phyloP scores from a whole-genome alignment of 2,329 filamentous ascomycete species.

The Lachnum nothofagi region DNA sequence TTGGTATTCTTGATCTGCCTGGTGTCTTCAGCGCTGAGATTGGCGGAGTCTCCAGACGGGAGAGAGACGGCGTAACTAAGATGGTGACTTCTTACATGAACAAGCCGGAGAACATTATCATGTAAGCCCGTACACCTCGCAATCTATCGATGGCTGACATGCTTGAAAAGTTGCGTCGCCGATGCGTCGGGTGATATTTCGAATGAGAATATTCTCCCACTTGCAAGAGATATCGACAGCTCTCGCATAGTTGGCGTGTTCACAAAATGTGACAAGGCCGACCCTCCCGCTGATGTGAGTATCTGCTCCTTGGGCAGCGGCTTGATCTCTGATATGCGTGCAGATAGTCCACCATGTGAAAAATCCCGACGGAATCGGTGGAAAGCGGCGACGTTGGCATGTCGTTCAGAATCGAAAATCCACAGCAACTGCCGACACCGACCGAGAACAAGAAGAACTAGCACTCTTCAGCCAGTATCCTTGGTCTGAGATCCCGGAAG shows the following conservation, averaged over 20 bases:
- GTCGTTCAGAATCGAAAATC: constrained; percentile 34
- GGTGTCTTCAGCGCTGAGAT: constrained; percentile 30
- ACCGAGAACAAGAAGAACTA: constrained; percentile 29
- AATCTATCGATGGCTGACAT: background rate
- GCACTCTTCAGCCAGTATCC: constrained; percentile 28
- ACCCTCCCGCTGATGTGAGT: constrained; percentile 20
- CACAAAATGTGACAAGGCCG: constrained; percentile 36
- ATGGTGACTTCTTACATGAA: constrained; percentile 37
- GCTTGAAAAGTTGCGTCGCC: constrained; percentile 31
- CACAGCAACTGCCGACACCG: constrained; percentile 25
- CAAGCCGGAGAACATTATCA: constrained; percentile 35
- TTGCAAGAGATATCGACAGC: constrained; percentile 30
- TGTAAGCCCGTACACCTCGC: constrained; percentile 29
- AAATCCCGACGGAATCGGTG: constrained; percentile 13
- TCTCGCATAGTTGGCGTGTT: constrained; percentile 35
- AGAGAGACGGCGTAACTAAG: constrained; percentile 29
- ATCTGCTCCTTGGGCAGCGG: background rate
- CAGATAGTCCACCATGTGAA: constrained; percentile 15
- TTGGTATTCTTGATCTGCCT: constrained; percentile 38
- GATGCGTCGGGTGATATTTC: constrained; percentile 32
- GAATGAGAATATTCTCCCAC: constrained; percentile 30
- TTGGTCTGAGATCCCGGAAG: constrained; percentile 28
- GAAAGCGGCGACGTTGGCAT: constrained; percentile 33
- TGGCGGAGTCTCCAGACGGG: constrained; percentile 27
- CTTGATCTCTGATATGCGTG: background rate